A percentile compares a stretch with the other conserved stretches of the same genome.
phyloP scores from a whole-genome alignment of 768 basidiomycete genomes.

The Xanthoconium purpureum region DNA sequence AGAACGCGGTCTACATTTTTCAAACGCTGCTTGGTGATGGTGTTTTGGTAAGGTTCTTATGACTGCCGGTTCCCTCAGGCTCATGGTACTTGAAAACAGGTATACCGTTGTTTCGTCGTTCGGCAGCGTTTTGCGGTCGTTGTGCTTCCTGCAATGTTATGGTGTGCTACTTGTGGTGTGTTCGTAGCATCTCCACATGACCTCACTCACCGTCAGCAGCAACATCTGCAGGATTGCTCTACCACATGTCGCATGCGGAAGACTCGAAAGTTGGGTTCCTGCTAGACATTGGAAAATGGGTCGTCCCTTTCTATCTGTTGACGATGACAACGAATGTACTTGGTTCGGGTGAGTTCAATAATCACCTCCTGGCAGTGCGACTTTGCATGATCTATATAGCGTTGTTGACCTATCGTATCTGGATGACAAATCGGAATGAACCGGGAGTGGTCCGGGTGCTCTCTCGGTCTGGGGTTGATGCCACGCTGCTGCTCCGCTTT shows the following conservation, averaged over 20 bases:
- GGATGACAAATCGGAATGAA: constrained; percentile 2
- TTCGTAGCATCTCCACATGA: not conserved
- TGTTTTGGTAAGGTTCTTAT: constrained; percentile 8
- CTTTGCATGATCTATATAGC: not conserved
- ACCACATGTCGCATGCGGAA: not conserved
- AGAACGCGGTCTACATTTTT: constrained; percentile 25
- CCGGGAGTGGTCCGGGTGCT: constrained; percentile 11
- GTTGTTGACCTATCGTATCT: constrained; percentile 20
- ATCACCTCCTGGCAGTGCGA: not conserved
- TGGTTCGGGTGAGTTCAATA: constrained; percentile 15
- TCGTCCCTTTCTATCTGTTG: constrained; percentile 15
- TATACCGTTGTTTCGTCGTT: constrained; percentile 25
- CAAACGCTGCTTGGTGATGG: constrained; percentile 25
- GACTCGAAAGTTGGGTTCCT: not conserved
- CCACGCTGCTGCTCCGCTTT: constrained; percentile 12
- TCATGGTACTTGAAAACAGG: constrained; percentile 2
- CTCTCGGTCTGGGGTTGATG: constrained; percentile 3
- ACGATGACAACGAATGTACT: constrained; percentile 22
- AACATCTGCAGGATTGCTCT: constrained; percentile 10
- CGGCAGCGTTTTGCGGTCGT: constrained; percentile 17
- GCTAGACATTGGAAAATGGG: constrained; percentile 5
- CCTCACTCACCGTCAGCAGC: constrained; percentile 1
- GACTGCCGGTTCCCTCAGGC: not conserved
- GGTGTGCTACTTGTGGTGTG: constrained; percentile 19
- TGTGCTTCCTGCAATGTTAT: constrained; percentile 12